Evolutionary conservation across 108 stramenopile genomes (phyloP), one percentile per base, ranked within the genome.

Genomic region (Pseudonitzschia pungens): DNA sequence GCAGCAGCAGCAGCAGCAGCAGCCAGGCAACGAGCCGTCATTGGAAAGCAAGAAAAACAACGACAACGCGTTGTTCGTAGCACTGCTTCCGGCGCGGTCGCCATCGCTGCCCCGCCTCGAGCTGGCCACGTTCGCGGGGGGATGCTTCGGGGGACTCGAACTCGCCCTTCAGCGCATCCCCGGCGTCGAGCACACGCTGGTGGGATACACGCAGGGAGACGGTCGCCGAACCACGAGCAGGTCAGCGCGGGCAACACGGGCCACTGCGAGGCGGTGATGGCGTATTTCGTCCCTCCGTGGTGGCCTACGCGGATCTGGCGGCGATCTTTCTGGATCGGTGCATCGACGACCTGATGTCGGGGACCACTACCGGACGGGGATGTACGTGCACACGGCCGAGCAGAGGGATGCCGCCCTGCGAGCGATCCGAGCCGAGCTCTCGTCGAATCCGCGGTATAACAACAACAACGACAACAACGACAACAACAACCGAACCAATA

Each of bases 101-200:
- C 54, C 48, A 4, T 29, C 64, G 21, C 42, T 71, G 22, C 77
- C 82, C 1, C 43, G 77, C 33, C 72, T 84, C 60, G 43, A 64
- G 31, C 31, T 84, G 26, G 90, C 92, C 14, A 94, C 93, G 11
- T 89, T 94, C 79, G 90, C 93, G 2, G 93, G 90, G 22, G 94
- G 94, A 5, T 95, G 94, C 63, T 92, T 92, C 71, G 92, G 94
- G 94, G 90, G 92, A 8, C 55, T 93, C 18, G 89, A 95, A 79
- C 68, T 95, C 43, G 89, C 88, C 6, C 92, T 86, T 68, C 90
- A 91, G 70, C 76, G 94, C 6, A 80, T 88, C n/a, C 86, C 87
- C 4, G 94, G 94, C n/a, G 90, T 95, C 11, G 77, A 69, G 21
- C 71, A 80, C 5, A 95, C 94, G 42, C 79, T 79, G 14, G 88